phyloP scores from a whole-genome alignment of 2,329 filamentous ascomycete genomes.

The Aspergillus nomiae region DNA sequence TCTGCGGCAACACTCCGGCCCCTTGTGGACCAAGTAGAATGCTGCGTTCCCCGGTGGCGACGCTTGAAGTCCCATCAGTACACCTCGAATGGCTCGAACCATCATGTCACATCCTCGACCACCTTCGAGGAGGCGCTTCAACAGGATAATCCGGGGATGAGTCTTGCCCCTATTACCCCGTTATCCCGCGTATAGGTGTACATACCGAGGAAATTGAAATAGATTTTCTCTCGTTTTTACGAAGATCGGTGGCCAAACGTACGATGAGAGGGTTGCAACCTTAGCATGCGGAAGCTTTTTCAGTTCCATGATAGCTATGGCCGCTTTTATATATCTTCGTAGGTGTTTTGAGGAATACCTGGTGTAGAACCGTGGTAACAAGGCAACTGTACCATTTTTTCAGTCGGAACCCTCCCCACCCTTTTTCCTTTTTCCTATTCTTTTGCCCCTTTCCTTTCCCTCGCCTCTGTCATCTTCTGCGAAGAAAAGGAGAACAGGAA shows the following conservation, averaged over 20 bases:
- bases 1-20: slow-evolving; percentile 6
- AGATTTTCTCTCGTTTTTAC: neutral
- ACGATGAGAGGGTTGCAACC: neutral
- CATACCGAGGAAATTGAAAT: neutral
- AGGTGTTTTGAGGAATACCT: neutral
- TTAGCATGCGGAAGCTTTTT: neutral
- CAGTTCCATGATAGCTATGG: too few species aligned
- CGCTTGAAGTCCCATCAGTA: neutral
- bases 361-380: neutral
- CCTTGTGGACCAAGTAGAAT: neutral
- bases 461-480: neutral
- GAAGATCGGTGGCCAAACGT: neutral
- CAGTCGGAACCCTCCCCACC: neutral
- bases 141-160: neutral
- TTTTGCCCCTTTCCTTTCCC: neutral
- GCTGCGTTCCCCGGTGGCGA: neutral
- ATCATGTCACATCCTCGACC: neutral
- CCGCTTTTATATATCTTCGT: neutral
- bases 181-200: neutral
- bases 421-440: neutral
- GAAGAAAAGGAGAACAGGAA: neutral
- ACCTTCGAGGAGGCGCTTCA: neutral
- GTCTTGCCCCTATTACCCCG: neutral
- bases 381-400: neutral
- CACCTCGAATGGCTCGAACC: neutral